Conservation (phyloP, 805 yeast genomes). For the Wickerhamiella siamensis region DNA sequence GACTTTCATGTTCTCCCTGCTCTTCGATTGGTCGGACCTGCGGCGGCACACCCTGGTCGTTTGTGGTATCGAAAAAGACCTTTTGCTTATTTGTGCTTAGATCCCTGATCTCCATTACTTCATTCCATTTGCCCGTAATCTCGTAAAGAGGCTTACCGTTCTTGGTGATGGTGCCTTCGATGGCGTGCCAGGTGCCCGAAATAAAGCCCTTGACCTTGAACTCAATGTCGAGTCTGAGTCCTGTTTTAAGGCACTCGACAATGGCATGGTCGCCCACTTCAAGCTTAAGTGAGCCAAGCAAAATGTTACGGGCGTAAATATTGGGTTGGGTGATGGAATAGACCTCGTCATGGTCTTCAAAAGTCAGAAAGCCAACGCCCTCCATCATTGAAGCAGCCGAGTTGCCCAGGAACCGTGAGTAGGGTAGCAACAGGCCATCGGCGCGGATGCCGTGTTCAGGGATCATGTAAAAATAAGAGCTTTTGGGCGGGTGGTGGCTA, state of each 20-base stretch:
- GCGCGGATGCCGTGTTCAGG: slow-evolving; percentile 72
- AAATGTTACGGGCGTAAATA: slow-evolving; percentile 83
- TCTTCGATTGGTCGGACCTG: slow-evolving; percentile 61
- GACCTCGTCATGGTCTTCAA: slow-evolving; percentile 42
- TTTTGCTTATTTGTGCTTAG: slow-evolving; percentile 30
- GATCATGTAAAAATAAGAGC: slow-evolving; percentile 76
- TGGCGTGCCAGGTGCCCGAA: slow-evolving; percentile 80
- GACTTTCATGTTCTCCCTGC: slow-evolving; percentile 70
- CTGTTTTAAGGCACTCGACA: slow-evolving; percentile 47
- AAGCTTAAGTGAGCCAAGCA: slow-evolving; percentile 77
- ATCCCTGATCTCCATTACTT: slow-evolving; percentile 54
- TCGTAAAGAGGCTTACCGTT: slow-evolving; percentile 45
- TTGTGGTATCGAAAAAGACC: slow-evolving; percentile 43
- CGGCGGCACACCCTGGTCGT: slow-evolving; percentile 37
- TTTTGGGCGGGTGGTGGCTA: slow-evolving; percentile 96
- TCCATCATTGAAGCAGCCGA: slow-evolving; percentile 97
- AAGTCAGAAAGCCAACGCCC: slow-evolving; percentile 60
- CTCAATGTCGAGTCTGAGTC: slow-evolving; percentile 65
- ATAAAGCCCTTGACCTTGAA: slow-evolving; percentile 92
- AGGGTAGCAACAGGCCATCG: slow-evolving; percentile 82
- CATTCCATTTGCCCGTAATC: slow-evolving; percentile 89
- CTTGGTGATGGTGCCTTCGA: slow-evolving; percentile 57
- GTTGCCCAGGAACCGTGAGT: slow-evolving; percentile 80
- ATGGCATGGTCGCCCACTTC: slow-evolving; percentile 87
- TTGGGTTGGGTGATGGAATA: slow-evolving; percentile 90